Base-by-base conservation (phyloP, 306 rosid species). In the Vigna reflexopilosa region DNA sequence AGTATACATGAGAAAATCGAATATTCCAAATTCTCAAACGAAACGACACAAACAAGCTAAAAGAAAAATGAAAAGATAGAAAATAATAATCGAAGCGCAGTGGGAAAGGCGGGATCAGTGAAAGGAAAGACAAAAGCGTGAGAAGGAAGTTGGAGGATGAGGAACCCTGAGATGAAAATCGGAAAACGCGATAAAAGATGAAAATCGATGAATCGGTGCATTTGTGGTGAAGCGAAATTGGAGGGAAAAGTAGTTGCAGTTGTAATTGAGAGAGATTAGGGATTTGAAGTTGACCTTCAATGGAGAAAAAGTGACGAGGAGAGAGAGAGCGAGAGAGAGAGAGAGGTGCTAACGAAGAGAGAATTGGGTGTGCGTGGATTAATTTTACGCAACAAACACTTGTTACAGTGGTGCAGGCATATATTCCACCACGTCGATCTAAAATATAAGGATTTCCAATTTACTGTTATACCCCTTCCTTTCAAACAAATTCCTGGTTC, bases 91-190 rank as follows among this genome's bases (percentile, higher is more conserved):
- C 3, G 30, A 66, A 44, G 7, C 28, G 8, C 14, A 68, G 75
- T 13, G 9, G 80, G 50, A 78, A 9, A 47, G 9, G 54, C 28
- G 65, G 26, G 83, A 85, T 81, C 55, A 80, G 28, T 2, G 56
- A 69, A 74, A 69, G 17, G 6, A 36, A 69, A 14, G 6, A 30
- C 59, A 75, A 61, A 52, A 0, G 30, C 24, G 17, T 2, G 38
- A 66, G 10, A 68, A 72, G 44, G 24, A 54, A 68, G 79, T 58
- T 56, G 19, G 9, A 75, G 67, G 72, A 72, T 72, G 40, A 38
- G 38, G 42, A 80, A 72, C 74, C 81, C 45, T 69, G 63, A 56
- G 83, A 85, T 77, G 78, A 81, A 48, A 81, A 62, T 40, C 47
- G 10, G 17, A 10, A 85, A 85, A 62, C 16, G 47, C 42, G 14